Conservation (phyloP, 257 asterid species). For the Solanum virginianum region DNA sequence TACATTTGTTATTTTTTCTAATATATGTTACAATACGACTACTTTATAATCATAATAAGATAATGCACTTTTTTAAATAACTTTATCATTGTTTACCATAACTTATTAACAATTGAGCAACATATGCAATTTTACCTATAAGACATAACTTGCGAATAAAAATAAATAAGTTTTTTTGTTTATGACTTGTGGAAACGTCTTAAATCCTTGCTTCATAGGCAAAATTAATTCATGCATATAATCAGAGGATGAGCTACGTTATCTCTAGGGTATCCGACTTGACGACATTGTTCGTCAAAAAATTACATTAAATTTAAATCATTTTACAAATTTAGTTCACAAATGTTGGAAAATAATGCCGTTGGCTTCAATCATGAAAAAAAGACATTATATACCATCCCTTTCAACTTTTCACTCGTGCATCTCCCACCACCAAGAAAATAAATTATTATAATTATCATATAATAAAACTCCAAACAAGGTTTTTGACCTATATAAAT, state of each 20-base stretch:
- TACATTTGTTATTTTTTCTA: neutral
- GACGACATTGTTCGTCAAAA: too few relatives aligned
- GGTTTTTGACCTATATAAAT: neutral
- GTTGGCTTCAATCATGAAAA: neutral
- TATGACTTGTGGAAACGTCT: too few relatives aligned
- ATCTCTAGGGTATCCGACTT: too few relatives aligned
- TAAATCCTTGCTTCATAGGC: too few relatives aligned
- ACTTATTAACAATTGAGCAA: too few relatives aligned
- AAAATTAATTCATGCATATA: too few relatives aligned
- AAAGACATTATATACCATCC: neutral
- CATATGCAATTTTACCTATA: too few relatives aligned
- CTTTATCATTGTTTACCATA: too few relatives aligned
- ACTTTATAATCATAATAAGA: neutral
- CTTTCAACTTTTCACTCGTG: neutral
- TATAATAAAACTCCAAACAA: neutral
- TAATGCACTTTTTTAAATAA: neutral
- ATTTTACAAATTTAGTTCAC: neutral
- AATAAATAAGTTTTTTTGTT: too few relatives aligned
- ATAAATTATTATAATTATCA: neutral
- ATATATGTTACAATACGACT: neutral
- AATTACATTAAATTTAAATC: neutral
- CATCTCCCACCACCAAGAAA: neutral
- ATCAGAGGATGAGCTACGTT: too few relatives aligned
- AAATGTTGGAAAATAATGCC: neutral
- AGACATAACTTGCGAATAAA: too few relatives aligned